These are phyloP conservation scores for Cicer cuneatum DNA, from an alignment of 306 rosid species.

Conservation along the genomic window DNA sequence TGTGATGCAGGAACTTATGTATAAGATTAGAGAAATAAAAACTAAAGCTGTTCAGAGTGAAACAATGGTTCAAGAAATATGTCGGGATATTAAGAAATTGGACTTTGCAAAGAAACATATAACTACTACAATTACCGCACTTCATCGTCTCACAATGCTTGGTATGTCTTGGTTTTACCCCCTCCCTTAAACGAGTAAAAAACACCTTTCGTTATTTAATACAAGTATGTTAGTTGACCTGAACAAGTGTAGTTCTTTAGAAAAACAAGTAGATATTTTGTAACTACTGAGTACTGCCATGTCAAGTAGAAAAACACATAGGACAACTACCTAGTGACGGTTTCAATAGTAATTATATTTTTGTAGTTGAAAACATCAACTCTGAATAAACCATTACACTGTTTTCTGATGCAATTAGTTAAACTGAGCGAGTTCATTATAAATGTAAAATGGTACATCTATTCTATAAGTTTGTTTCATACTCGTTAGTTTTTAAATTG, in stretches of 20 bases:
- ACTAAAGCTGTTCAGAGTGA: conserved; percentile 98
- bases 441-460: conserved; percentile 23
- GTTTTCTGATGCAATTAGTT: conserved; percentile 35
- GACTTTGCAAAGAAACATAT: conserved; percentile 99
- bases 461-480: conserved; percentile 26
- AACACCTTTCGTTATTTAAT: not conserved
- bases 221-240: conserved; percentile 11
- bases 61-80: conserved; percentile 98
- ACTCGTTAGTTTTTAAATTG: conserved; percentile 3
- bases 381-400: not conserved
- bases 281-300: not conserved
- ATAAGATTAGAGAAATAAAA: conserved; percentile 92
- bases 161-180: conserved; percentile 53
- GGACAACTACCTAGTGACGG: not conserved
- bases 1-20: conserved; percentile 87
- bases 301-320: not conserved
- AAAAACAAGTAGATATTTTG: conserved; percentile 10
- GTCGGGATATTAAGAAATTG: conserved; percentile 95
- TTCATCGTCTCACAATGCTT: conserved; percentile 96
- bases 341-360: conserved; percentile 17
- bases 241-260: conserved; percentile 6
- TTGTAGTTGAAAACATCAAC: conserved; percentile 10
- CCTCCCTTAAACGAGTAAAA: conserved; percentile 1
- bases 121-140: conserved; percentile 95
- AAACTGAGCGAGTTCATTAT: conserved; percentile 2